phyloP scores from a whole-genome alignment of 2,329 filamentous ascomycete species.

The Arthrobotrys sinensis region DNA sequence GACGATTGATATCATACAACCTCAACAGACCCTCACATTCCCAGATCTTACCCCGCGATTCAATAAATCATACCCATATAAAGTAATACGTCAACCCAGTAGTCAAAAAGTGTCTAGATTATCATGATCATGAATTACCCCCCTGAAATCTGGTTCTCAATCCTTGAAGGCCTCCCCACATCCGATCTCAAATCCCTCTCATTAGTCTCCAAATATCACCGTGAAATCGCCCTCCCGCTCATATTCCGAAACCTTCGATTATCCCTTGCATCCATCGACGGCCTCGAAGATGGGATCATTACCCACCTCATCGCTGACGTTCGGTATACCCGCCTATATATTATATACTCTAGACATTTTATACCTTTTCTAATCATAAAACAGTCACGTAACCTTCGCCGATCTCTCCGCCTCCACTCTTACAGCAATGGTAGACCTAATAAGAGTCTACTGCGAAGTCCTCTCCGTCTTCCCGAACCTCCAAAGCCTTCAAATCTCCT shows the following conservation, averaged over 20 bases:
- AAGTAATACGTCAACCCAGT: no score
- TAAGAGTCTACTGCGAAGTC: slow-evolving; percentile 18
- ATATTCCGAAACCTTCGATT: slow-evolving; percentile 17
- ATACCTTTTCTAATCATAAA: no score
- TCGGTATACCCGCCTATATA: slow-evolving; percentile 6
- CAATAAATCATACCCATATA: no score
- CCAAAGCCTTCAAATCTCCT: not conserved
- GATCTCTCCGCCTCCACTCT: not conserved
- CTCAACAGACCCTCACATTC: no score
- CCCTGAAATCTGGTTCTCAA: slow-evolving; percentile 26
- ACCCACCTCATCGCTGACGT: not conserved
- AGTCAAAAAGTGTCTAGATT: no score
- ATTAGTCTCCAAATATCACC: not conserved
- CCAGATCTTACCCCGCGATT: no score
- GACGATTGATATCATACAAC: no score
- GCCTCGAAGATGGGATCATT: slow-evolving; percentile 10
- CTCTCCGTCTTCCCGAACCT: slow-evolving; percentile 16
- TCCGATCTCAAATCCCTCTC: slow-evolving; percentile 7
- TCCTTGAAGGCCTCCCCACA: slow-evolving; percentile 1
- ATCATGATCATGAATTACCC: not conserved
- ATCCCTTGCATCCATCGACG: slow-evolving; percentile 6
- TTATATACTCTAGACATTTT: not conserved
- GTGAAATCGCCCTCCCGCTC: not conserved
- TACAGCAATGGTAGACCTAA: slow-evolving; percentile 5
- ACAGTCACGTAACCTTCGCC: slow-evolving; percentile 16